These are phyloP conservation scores for Alternaria conjuncta DNA, from an alignment of 2,329 filamentous ascomycete species.

Conservation along the genomic window DNA sequence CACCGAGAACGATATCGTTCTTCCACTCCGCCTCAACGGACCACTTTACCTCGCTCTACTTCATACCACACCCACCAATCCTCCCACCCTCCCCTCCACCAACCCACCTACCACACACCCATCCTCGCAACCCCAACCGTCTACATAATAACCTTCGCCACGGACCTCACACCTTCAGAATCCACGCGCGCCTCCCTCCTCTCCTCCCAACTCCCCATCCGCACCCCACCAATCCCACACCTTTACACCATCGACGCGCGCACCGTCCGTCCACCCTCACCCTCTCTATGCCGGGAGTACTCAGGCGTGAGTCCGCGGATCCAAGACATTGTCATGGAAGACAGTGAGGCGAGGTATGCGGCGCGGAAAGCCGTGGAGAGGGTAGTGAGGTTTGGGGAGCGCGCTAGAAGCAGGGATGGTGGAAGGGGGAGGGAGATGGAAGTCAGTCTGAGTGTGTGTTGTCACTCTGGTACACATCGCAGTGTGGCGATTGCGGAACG, in stretches of 20 bases:
- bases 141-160: constrained; percentile 34
- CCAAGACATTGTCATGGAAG: constrained; percentile 31
- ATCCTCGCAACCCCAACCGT: constrained; percentile 22
- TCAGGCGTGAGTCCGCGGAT: constrained; percentile 30
- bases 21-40: not conserved
- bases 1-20: not conserved
- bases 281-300: constrained; percentile 22
- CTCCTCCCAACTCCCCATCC: constrained; percentile 17
- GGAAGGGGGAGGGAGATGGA: constrained; percentile 1
- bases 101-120: not conserved
- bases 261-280: constrained; percentile 18
- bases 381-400: constrained; percentile 11
- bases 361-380: constrained; percentile 17
- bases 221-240: constrained; percentile 18
- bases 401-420: not conserved
- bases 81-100: not conserved
- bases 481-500: constrained; percentile 40
- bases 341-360: constrained; percentile 19
- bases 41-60: not conserved
- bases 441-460: constrained; percentile 30
- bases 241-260: constrained; percentile 35
- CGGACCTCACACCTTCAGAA: constrained; percentile 5
- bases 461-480: constrained; percentile 38
- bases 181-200: constrained; percentile 12
- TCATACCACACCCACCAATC: not conserved